Base-by-base conservation (phyloP, 306 rosid genomes). In the Vicia faba region DNA sequence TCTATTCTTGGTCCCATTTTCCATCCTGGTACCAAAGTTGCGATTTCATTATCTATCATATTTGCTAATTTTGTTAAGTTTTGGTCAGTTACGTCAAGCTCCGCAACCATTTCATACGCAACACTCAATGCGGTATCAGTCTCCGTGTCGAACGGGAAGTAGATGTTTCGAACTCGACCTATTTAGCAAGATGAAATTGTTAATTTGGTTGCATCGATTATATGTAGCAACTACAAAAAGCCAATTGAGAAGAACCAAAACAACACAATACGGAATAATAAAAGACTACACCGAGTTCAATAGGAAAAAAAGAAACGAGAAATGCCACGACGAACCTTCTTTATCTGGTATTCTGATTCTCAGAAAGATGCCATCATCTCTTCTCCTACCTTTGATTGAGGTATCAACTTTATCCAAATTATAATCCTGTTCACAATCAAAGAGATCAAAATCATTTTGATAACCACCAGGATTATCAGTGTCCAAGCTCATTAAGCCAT, bases 331-430 rank as follows among this genome's bases (percentile, higher is more conserved):
- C 84, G 51, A 54, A 90, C 99, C 99, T 84, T 95, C 96, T 69
- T 84, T 84, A 69, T 95, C 99, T 58, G 88, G 84, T 79, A 85
- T 85, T 84, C 97, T 85, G 85, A 95, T 87, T 82, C 99, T 88
- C 53, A 95, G 77, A 70, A 95, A 95, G 80, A 95, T 64, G 56
- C 80, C 96, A 29, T 87, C 88, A 5, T 88, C 99, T 76, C 82
- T 82, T 76, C 83, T 81, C 67, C 83, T 84, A 44, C 97, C 97
- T 75, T 84, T 69, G 72, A 91, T 91, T 59, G 88, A 64, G 59
- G 95, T 75, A 66, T 95, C 87, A 71, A 81, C 77, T 68, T 84
- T 84, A 64, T 67, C 88, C 29, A 80, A 81, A 74, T 82, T 71
- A 53, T 86, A 91, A 61, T 78, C 97, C 62, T 79, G 92, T 78